These are phyloP conservation scores for Arthroderma sp. DNA, from an alignment of 2,329 filamentous ascomycete genomes.

Conservation along the genomic window DNA sequence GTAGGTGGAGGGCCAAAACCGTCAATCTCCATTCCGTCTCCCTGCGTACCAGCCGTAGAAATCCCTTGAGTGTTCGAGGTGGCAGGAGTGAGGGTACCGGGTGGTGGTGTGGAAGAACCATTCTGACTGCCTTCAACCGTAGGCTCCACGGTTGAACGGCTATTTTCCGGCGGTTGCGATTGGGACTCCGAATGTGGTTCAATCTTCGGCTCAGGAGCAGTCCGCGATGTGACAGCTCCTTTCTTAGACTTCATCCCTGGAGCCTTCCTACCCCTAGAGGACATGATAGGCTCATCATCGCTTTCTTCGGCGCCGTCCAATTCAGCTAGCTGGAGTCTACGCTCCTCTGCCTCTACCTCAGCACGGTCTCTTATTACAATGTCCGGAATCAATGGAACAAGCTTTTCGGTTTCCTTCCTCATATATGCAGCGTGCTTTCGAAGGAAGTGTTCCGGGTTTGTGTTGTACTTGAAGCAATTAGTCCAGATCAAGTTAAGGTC, in stretches of 20 bases:
- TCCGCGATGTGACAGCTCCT: constrained; percentile 45
- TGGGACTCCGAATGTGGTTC: constrained; percentile 36
- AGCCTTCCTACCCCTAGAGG: constrained; percentile 81
- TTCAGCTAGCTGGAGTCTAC: constrained; percentile 70
- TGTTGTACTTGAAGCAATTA: constrained; percentile 93
- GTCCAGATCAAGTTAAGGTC: constrained; percentile 94
- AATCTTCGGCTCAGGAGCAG: constrained; percentile 40
- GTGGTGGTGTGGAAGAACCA: constrained; percentile 72
- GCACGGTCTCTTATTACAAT: constrained; percentile 80
- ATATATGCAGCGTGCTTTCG: constrained; percentile 90
- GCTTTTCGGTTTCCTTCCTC: constrained; percentile 93
- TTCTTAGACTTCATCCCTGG: constrained; percentile 67
- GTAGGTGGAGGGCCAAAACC: constrained; percentile 52
- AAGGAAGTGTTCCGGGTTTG: constrained; percentile 72
- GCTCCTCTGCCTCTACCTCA: constrained; percentile 76
- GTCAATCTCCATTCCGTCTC: constrained; percentile 79
- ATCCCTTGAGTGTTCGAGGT: constrained; percentile 55
- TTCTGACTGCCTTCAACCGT: constrained; percentile 62
- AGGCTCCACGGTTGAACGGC: constrained; percentile 44
- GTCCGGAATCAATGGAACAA: constrained; percentile 89
- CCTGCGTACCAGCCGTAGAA: constrained; percentile 51
- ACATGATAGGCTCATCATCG: constrained; percentile 97
- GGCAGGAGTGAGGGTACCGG: constrained; percentile 63
- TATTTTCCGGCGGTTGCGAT: constrained; percentile 25
- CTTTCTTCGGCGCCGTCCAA: constrained; percentile 79